phyloP scores from a whole-genome alignment of 208 protist genomes.

The Wallacemonas sp. region DNA sequence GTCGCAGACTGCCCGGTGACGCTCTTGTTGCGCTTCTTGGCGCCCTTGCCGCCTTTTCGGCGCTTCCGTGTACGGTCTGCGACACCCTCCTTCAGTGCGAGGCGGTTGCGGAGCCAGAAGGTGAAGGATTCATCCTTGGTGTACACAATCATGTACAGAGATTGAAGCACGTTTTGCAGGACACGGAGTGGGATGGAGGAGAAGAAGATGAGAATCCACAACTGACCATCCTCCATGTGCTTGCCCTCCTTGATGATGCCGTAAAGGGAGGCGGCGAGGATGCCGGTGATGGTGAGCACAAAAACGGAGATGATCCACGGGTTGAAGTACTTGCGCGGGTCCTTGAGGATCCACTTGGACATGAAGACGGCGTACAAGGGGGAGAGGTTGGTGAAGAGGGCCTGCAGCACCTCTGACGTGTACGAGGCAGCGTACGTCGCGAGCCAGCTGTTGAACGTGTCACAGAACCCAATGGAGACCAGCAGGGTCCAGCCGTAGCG shows the following conservation, averaged over 20 bases:
- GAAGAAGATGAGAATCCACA: conserved; percentile 84
- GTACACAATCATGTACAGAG: conserved; percentile 85
- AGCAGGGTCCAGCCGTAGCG: conserved; percentile 48
- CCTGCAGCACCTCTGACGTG: conserved; percentile 80
- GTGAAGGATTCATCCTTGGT: conserved; percentile 58
- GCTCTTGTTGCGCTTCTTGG: neutral
- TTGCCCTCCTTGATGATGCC: conserved; percentile 36
- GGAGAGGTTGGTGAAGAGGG: conserved; percentile 68
- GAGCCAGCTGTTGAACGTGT: conserved; percentile 77
- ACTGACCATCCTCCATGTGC: conserved; percentile 42
- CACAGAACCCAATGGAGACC: conserved; percentile 60
- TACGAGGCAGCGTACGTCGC: conserved; percentile 77
- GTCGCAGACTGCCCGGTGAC: neutral
- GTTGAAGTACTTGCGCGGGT: conserved; percentile 69
- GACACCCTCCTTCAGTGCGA: conserved; percentile 3
- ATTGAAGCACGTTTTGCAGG: conserved; percentile 83
- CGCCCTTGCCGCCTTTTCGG: neutral
- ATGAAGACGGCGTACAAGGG: conserved; percentile 76
- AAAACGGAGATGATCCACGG: conserved; percentile 58
- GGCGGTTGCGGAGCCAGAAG: conserved; percentile 34
- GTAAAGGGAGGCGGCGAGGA: conserved; percentile 60
- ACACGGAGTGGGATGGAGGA: conserved; percentile 69
- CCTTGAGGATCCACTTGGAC: conserved; percentile 72
- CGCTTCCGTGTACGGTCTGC: neutral
- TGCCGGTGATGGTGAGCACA: conserved; percentile 59